phyloP scores from a whole-genome alignment of 2,329 filamentous ascomycete species.

The Microascus cirrosus region DNA sequence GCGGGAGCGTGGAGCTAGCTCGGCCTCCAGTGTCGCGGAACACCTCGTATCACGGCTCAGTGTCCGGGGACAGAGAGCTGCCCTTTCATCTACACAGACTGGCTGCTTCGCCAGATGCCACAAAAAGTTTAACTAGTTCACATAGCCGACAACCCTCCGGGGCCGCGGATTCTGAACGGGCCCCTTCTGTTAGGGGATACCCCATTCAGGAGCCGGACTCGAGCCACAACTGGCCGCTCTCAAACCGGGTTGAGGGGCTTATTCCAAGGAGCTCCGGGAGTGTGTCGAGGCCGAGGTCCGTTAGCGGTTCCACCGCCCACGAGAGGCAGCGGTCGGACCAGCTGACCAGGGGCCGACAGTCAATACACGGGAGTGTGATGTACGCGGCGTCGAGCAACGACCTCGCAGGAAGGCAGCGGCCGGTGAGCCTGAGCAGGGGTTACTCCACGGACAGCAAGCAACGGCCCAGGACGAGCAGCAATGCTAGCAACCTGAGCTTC shows the following conservation, averaged over 20 bases:
- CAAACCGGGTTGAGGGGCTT: not conserved
- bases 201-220: not conserved
- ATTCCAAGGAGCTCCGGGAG: not conserved
- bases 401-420: not conserved
- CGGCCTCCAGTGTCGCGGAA: not conserved
- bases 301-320: not conserved
- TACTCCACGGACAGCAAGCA: not conserved
- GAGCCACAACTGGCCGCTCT: not conserved
- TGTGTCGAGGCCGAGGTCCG: not conserved
- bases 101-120: slow-evolving; percentile 4
- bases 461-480: not conserved
- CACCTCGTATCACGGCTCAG: not conserved
- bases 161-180: not conserved
- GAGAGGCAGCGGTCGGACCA: not conserved
- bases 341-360: not conserved
- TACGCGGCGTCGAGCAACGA: not conserved
- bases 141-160: not conserved
- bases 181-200: not conserved
- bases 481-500: not conserved
- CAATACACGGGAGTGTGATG: not conserved
- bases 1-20: slow-evolving; percentile 4
- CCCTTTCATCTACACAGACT: slow-evolving; percentile 6
- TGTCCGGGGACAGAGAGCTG: not conserved
- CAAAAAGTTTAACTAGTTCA: not conserved
- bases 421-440: slow-evolving; percentile 1